Conservation (phyloP, 768 basidiomycete species). For the Leccinum aurantiacum region DNA sequence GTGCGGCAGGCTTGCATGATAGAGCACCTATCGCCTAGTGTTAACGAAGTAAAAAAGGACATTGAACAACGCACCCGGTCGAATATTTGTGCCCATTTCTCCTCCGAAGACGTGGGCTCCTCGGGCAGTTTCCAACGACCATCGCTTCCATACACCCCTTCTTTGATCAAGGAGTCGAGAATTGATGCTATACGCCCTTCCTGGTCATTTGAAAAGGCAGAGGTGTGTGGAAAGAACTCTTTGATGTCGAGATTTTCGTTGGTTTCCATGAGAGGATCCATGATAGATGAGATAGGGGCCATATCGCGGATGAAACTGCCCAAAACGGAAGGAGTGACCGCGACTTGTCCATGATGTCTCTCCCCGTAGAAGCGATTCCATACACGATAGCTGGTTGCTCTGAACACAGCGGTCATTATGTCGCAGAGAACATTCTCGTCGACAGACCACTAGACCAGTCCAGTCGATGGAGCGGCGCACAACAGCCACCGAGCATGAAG, state of each 20-base stretch:
- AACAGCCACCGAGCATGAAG: conserved; percentile 51
- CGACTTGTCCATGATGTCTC: neutral
- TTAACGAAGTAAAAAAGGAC: neutral
- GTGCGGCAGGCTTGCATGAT: neutral
- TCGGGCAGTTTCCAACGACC: neutral
- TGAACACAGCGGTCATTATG: conserved; percentile 71
- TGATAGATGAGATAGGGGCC: neutral
- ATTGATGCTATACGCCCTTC: neutral
- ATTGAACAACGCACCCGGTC: neutral
- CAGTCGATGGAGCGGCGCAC: conserved; percentile 76
- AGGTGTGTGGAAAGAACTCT: neutral
- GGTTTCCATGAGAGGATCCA: too few species aligned
- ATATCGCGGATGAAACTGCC: too few species aligned
- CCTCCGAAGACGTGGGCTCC: neutral
- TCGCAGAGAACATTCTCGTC: conserved; percentile 64
- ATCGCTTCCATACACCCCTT: neutral
- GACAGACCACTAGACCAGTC: conserved; percentile 62
- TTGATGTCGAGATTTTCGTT: neutral
- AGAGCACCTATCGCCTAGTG: too few species aligned
- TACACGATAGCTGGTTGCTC: conserved; percentile 62
- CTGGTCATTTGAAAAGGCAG: neutral
- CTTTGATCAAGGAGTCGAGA: neutral
- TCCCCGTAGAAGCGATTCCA: conserved; percentile 27
- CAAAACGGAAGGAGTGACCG: too few species aligned
- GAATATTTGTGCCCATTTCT: neutral